Evolutionary conservation across 805 yeast species (phyloP), one percentile per base, ranked within the genome.

Genomic region (Ogataea paraovalis): DNA sequence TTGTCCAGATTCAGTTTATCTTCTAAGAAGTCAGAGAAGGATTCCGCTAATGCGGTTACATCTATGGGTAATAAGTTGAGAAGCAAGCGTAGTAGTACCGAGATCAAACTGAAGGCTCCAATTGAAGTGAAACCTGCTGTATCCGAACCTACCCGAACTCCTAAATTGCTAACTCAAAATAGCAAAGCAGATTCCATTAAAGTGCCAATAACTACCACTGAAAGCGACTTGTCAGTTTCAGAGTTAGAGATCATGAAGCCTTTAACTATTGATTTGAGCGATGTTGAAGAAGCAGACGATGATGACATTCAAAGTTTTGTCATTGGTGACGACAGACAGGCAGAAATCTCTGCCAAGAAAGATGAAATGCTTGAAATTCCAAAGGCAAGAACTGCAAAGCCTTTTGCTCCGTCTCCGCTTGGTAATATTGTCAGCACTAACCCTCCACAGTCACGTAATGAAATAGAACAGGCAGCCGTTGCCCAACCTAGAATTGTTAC

Each of bases 251-350:
- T 34, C 21, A 20, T 19, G 25, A 36, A 7, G 5, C 22, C 40
- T 18, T 25, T 39, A 32, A 28, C 44, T 12, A 36, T 33, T 18
- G 43, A 42, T 12, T 21, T 46, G 28, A 51, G 48, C n/a, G 58
- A 52, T 36, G 45, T 45, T 16, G 46, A 45, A 22, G 52, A 48
- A 39, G 18, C 20, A n/a, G 38, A 37, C 5, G 46, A 48, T 18
- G 43, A 47, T 20, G 57, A 53, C 28, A 18, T 28, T n/a, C 46
- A 39, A 28, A 54, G 58, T 32, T 54, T 52, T 39, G 48, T 43
- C 3, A 39, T 49, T 23, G 58, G 58, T 6, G 58, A 54, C 30
- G 54, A 52, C 39, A 40, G 43, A 39, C 41, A 44, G 22, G 18
- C 39, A 12, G 27, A 27, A 13, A 18, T 12, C 16, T 10, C 8